phyloP scores from a whole-genome alignment of 371 early-diverging fungal species.

The Rhizopus stolonifer region DNA sequence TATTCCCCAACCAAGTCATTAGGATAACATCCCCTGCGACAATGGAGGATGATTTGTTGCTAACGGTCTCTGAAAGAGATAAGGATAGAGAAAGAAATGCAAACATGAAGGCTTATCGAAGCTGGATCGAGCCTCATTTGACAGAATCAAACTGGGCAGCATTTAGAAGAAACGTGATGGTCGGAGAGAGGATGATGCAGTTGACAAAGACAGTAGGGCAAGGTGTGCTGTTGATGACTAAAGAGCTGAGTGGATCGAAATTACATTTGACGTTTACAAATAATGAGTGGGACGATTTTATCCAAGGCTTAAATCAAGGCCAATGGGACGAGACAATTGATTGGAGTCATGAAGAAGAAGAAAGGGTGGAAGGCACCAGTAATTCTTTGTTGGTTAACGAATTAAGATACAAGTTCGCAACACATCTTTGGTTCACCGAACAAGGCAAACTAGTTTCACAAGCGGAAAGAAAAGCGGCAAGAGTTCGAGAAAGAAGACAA shows the following conservation, averaged over 20 bases:
- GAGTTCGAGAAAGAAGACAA: constrained; percentile 19
- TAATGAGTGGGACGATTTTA: constrained; percentile 51
- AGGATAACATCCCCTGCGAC: constrained; percentile 4
- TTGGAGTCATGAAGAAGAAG: constrained; percentile 17
- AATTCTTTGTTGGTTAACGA: constrained; percentile 29
- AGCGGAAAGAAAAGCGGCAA: constrained; percentile 22
- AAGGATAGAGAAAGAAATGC: constrained; percentile 44
- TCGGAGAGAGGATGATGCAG: constrained; percentile 50
- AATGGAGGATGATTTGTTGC: constrained; percentile 5
- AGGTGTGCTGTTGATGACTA: constrained; percentile 49
- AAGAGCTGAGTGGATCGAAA: constrained; percentile 50
- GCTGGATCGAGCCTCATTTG: constrained; percentile 46
- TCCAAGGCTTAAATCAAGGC: constrained; percentile 35
- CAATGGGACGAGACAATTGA: constrained; percentile 39
- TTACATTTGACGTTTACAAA: constrained; percentile 51
- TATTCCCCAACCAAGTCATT: constrained; percentile 35
- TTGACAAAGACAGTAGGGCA: constrained; percentile 43
- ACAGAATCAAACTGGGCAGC: constrained; percentile 52
- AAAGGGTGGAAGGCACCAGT: background rate
- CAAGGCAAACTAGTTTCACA: constrained; percentile 27
- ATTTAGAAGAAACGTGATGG: constrained; percentile 49
- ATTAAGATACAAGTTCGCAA: constrained; percentile 32
- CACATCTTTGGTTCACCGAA: constrained; percentile 39
- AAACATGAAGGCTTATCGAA: constrained; percentile 52
- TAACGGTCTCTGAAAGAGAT: constrained; percentile 14